These are phyloP conservation scores for Sordaria brevicollis DNA, from an alignment of 495 filamentous ascomycete species.

Conservation along the genomic window DNA sequence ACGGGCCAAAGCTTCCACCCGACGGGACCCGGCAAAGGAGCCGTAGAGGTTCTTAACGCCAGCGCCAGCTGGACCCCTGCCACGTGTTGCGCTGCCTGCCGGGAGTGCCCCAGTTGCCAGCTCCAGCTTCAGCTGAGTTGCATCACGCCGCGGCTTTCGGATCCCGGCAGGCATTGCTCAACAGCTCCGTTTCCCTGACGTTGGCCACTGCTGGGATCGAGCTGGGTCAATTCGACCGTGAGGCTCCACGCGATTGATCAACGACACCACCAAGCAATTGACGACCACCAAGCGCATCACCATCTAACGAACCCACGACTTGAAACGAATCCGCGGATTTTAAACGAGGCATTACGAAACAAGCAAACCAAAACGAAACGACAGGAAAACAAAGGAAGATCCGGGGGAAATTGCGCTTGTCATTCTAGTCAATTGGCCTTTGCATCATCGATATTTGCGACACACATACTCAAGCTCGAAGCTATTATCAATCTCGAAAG, in stretches of 20 bases:
- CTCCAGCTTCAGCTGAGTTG: background rate
- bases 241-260: background rate
- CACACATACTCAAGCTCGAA: too few species aligned
- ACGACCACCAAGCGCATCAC: background rate
- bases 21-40: background rate
- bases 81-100: too few species aligned
- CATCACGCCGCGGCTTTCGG: background rate
- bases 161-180: background rate
- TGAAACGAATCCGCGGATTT: background rate
- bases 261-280: background rate
- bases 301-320: background rate
- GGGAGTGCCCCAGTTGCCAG: background rate
- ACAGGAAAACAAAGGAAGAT: background rate
- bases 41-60: background rate
- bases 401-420: background rate
- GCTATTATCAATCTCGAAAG: too few species aligned
- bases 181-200: background rate
- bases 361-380: background rate
- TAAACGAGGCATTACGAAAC: background rate
- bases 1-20: background rate
- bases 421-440: too few species aligned
- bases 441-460: too few species aligned
- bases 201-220: background rate
- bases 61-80: background rate
- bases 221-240: background rate